Evolutionary conservation across 768 basidiomycete genomes (phyloP), one percentile per base, ranked within the genome.

Genomic region (Psilocybe subaeruginosa): DNA sequence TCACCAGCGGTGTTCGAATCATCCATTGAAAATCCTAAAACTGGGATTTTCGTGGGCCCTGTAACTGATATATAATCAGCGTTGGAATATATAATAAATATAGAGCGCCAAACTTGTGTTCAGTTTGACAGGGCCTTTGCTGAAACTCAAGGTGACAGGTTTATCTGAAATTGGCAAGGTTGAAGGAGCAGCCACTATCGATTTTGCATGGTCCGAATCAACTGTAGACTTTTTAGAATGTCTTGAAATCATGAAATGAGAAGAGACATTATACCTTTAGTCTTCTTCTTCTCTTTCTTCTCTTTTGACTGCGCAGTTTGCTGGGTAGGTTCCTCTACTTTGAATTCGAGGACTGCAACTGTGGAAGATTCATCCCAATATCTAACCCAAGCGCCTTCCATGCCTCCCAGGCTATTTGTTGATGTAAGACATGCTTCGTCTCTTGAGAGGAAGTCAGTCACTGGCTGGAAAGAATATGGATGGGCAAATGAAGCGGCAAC

Each of bases 301-400:
- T 78, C 76, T 27, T 81, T 76, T 1, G 75, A 56, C 23, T 77
- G 67, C 8, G 75, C 70, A 4, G 72, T 59, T 9, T 78, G 71
- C 27, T 81, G 80, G 0, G 69, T 68, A 14, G 85, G 77, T 67
- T 86, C 82, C 58, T 91, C 89, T 4, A 92, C 91, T 69, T 92
- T 85, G 69, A 93, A 94, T 66, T 91, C 90, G 49, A 93, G 76
- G 11, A 90, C 82, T 35, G 89, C 88, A 27, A 87, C 82, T 1
- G 86, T 90, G 1, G 92, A 90, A 35, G 79, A 84, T 68, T 96
- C 93, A 66, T 98, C 96, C 95, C 97, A 97, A 73, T 99, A 99
- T 59, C 87, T 80, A 23, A 93, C 89, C 85, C 88, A 93, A 6
- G 82, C 77, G 45, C 84, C 86, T 66, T 92, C 90, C 27, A 80